Base-by-base conservation (phyloP, 768 basidiomycete species). In the Amanita rubescens region DNA sequence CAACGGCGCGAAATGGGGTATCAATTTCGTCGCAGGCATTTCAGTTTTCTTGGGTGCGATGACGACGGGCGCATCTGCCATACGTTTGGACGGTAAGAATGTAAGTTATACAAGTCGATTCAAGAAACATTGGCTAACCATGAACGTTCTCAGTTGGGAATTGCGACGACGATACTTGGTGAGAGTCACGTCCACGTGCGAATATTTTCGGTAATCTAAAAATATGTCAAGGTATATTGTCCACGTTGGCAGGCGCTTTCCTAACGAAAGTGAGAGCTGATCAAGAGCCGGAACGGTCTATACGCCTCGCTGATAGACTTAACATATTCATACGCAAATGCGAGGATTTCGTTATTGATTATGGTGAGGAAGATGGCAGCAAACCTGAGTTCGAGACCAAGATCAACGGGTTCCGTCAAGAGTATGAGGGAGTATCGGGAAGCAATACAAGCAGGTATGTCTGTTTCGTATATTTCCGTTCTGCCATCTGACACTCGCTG, bases 211-310 rank as follows among this genome's bases (percentile, higher is more conserved):
- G 43, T 52, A 33, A 32, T 25, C 43, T 14, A 14, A 24, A 33
- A 24, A 7, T 12, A 34, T 49, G 43, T 30, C 53, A 20, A 81
- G 84, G 87, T 30, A 86, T 81, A n/a, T 53, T 84, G 10, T 66
- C 85, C 3, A 90, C 87, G 0, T 19, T 88, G 17, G 75, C 83
- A 12, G 85, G 87, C 15, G 83, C 85, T 1, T 89, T 84, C 64
- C 73, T 90, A 22, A 87, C 87, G 3, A 79, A 82, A 11, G 74
- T 78, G 22, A 79, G 85, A 24, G 84, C 85, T 10, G 81, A 84
- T 0, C 78, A 78, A 34, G 87, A 89, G 58, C 87, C 87, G 1
- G 84, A 88, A 56, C 49, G 75, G n/a, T 85, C 84, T 0, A 70
- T 74, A 27, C 63, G 69, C 3, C 76, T 79, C 10, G 72, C 71